Evolutionary conservation across 2,329 filamentous ascomycete genomes (phyloP).

Genomic region (Penicillium aurantiogriseum): DNA sequence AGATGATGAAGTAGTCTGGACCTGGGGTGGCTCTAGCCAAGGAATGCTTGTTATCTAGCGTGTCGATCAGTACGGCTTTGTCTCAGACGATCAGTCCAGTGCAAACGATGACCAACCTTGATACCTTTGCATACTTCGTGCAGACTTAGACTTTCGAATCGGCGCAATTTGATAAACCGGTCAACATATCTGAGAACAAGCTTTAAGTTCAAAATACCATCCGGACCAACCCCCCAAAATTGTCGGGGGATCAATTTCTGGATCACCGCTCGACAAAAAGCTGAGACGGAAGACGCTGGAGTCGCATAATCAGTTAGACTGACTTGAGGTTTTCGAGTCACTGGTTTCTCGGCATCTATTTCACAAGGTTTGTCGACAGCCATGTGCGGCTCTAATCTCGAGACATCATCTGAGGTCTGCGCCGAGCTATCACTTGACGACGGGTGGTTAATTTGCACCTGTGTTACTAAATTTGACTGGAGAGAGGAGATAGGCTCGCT

Average conservation of each 20-base stretch:
- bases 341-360: conserved; percentile 7
- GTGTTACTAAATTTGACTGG: conserved; percentile 27
- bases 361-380: background rate
- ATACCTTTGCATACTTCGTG: conserved; percentile 75
- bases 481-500: conserved; percentile 13
- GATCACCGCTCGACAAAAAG: conserved; percentile 79
- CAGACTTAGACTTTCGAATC: conserved; percentile 77
- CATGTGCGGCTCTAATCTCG: background rate
- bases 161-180: conserved; percentile 71
- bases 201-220: conserved; percentile 59
- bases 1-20: conserved; percentile 29
- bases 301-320: conserved; percentile 68
- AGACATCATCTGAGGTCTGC: background rate
- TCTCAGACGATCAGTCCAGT: background rate
- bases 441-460: conserved; percentile 16
- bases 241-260: conserved; percentile 68
- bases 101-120: conserved; percentile 55
- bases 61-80: conserved; percentile 4
- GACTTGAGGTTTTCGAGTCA: conserved; percentile 18
- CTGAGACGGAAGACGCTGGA: conserved; percentile 67
- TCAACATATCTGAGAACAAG: conserved; percentile 68
- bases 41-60: conserved; percentile 62
- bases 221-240: conserved; percentile 67
- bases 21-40: conserved; percentile 66
- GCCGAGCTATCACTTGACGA: conserved; percentile 8